Evolutionary conservation across 2,329 filamentous ascomycete genomes (phyloP).

Genomic region (Geoglossum cookeanum): DNA sequence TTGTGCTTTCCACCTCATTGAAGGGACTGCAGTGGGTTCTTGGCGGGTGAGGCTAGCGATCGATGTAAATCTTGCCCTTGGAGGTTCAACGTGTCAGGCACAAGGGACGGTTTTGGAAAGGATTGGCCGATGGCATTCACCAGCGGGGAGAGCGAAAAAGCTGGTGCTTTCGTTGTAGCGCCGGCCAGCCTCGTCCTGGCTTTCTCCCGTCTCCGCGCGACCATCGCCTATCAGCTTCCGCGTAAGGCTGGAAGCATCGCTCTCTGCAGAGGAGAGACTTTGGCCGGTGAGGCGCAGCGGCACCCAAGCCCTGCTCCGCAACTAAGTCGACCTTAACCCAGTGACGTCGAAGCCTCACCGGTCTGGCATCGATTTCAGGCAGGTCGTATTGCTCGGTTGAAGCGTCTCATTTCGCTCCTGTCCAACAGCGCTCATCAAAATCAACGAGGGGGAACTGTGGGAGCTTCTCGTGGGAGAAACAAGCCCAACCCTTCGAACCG

Average conservation of each 20-base stretch:
- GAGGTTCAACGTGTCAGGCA: slow-evolving; percentile 15
- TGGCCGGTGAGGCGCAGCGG: too few species aligned
- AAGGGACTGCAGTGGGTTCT: background rate
- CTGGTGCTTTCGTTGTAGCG: too few species aligned
- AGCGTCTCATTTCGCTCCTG: slow-evolving; percentile 32
- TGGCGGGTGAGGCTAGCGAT: background rate
- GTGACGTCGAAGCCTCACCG: slow-evolving; percentile 33
- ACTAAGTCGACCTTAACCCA: too few species aligned
- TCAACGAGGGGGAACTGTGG: slow-evolving; percentile 28
- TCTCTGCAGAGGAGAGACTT: too few species aligned
- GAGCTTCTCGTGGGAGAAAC: slow-evolving; percentile 39
- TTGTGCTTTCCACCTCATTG: background rate
- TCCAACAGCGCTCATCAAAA: slow-evolving; percentile 21
- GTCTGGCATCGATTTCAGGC: slow-evolving; percentile 54
- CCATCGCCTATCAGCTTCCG: too few species aligned
- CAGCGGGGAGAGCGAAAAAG: too few species aligned
- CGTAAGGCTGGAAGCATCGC: too few species aligned
- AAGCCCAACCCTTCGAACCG: slow-evolving; percentile 64
- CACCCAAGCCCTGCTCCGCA: too few species aligned
- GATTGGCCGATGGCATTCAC: too few species aligned
- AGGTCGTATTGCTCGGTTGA: slow-evolving; percentile 51
- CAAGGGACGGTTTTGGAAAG: slow-evolving; percentile 13
- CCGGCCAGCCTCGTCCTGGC: too few species aligned
- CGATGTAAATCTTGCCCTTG: slow-evolving; percentile 1
- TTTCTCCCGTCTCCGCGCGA: too few species aligned